phyloP scores from a whole-genome alignment of 768 basidiomycete species.

The Boletus insuetus region DNA sequence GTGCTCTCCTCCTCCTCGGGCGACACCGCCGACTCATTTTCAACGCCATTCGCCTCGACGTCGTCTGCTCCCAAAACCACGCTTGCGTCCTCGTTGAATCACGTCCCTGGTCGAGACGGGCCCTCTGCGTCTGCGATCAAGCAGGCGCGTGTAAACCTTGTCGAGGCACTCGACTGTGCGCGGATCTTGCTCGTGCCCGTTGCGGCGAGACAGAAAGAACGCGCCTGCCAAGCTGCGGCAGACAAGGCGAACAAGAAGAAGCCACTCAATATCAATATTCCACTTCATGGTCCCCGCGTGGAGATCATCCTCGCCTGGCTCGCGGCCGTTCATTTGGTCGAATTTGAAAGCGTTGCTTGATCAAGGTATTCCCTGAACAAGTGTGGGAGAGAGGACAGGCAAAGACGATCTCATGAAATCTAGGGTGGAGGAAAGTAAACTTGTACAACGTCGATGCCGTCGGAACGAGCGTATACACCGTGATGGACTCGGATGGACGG shows the following conservation, averaged over 20 bases:
- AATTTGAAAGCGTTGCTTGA: slow-evolving; percentile 51
- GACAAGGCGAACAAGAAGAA: slow-evolving; percentile 57
- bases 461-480: neutral
- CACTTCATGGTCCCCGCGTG: slow-evolving; percentile 81
- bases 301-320: slow-evolving; percentile 86
- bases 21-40: slow-evolving; percentile 16
- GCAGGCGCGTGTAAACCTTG: slow-evolving; percentile 38
- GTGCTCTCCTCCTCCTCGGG: slow-evolving; percentile 23
- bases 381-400: too few relatives aligned
- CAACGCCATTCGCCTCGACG: slow-evolving; percentile 19
- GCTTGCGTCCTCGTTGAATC: slow-evolving; percentile 17
- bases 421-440: slow-evolving; percentile 2
- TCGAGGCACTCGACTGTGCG: slow-evolving; percentile 59
- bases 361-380: neutral
- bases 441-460: neutral
- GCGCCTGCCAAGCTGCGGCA: slow-evolving; percentile 48
- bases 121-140: slow-evolving; percentile 12
- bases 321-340: slow-evolving; percentile 74
- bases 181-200: slow-evolving; percentile 77
- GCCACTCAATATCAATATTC: slow-evolving; percentile 70
- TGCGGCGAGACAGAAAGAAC: slow-evolving; percentile 57
- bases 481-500: neutral
- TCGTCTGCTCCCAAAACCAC: slow-evolving; percentile 19
- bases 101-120: slow-evolving; percentile 23
- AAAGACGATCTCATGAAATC: slow-evolving; percentile 14